Base-by-base conservation (phyloP, 2,329 filamentous ascomycete species). In the Phaeomoniella chlamydospora region DNA sequence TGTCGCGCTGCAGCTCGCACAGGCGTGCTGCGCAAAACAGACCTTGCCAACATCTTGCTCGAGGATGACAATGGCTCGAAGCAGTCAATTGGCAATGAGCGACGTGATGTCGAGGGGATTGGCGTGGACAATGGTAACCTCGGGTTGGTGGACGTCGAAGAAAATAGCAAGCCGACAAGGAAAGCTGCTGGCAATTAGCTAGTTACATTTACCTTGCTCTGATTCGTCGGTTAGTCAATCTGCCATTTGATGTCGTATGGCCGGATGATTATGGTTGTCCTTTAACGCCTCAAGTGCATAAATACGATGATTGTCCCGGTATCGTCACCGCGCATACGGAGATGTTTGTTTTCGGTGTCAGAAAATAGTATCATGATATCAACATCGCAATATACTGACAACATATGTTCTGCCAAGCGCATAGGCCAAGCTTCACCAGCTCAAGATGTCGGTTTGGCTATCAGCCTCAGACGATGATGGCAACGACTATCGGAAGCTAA, bases 31-130 rank as follows among this genome's bases (percentile, higher is more conserved):
- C 85, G 85, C 73, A 92, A 68, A 68, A 77, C 77, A 67, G 86
- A 85, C 74, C 86, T 82, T 69, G 84, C 81, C 74, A 94, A 78
- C 88, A 96, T 94, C 61, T 64, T 80, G 72, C 37, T 18, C 14
- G 14, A 16, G 32, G 6, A 17, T 4, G 9, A 34, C 18, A 26
- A 26, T n/a, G 22, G n/a, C 22, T n/a, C 22, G 22, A 9, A n/a
- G 22, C 22, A 26, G 22, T 26, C 22, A 26, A 26, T 26, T 26
- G 22, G 22, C 22, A 26, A 26, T 26, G n/a, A 9, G 22, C 22
- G 22, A 26, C 22, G 6, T n/a, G 22, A 26, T 26, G 22, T 26
- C 22, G 22, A 26, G n/a, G 22, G n/a, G n/a, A 26, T 6, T 26
- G 22, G 22, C 6, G 22, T 26, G 22, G 22, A 9, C n/a, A 26